Evolutionary conservation across 2,329 filamentous ascomycete species (phyloP), one percentile per base, ranked within the genome.

Genomic region (Trichophyton verrucosum): DNA sequence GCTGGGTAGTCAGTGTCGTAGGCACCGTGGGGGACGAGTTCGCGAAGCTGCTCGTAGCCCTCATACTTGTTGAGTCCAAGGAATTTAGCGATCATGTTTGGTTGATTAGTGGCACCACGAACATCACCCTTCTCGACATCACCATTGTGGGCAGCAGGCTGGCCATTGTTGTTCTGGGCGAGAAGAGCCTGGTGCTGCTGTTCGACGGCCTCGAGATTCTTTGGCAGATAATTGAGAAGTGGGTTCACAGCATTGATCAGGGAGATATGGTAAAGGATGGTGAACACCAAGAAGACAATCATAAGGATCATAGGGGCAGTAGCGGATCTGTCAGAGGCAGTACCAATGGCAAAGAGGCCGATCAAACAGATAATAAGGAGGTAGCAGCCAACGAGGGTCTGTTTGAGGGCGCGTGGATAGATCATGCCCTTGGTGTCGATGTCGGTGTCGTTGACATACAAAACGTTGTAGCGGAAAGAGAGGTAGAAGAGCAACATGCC

Each of bases 391-490:
- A 86, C 85, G 30, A 92, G 84, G 56, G 95, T 83, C 62, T 96
- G 91, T 71, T 95, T 86, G 58, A 97, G 78, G 1, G 89, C 91
- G n/a, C 86, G 86, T 0, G 89, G 87, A 70, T 96, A 96, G 66
- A 89, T 86, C 13, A 92, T 82, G 15, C 92, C 91, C 69, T 95
- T 89, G 42, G 89, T 95, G 70, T 96, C 91, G 68, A 95, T 86
- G 62, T 83, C 77, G 7, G 88, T 84, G 70, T 95, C 88, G 58
- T 86, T 87, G 40, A 96, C 90, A 72, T 89, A 96, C 57, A 96
- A 81, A 60, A 97, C 75, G 70, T 96, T 95, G 80, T 97, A 96
- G 17, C 88, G 84, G 79, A 90, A 96, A 56, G 91, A 88, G 59
- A 92, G 77, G 71, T 95, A 95, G 74, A 96, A 91, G 47, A 94